Conservation (phyloP, 1,139 yeast species). For the Suhomyces ambrosiae region DNA sequence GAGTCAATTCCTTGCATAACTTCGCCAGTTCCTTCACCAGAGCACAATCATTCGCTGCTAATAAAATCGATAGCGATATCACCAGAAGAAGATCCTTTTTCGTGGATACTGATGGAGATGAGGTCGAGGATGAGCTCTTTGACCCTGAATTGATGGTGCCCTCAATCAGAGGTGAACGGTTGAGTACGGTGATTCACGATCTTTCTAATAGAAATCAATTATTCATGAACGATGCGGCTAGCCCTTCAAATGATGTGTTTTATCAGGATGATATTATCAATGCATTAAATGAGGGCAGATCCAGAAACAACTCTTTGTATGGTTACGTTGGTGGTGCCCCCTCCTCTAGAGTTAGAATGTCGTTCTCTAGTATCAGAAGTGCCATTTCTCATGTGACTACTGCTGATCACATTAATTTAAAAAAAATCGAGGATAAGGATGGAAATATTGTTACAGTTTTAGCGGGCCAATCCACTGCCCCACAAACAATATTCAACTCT, state of each 20-base stretch:
- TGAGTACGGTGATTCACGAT: constrained; percentile 56
- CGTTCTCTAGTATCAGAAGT: constrained; percentile 41
- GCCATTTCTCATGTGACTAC: constrained; percentile 45
- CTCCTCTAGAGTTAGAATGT: constrained; percentile 24
- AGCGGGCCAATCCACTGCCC: constrained; percentile 73
- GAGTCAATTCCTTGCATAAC: constrained; percentile 50
- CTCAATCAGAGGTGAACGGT: constrained; percentile 60
- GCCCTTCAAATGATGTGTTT: constrained; percentile 36
- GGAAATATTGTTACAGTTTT: constrained; percentile 76
- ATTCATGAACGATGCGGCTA: constrained; percentile 23
- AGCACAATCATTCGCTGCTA: constrained; percentile 50
- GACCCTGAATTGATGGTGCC: constrained; percentile 77
- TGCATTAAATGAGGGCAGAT: constrained; percentile 32
- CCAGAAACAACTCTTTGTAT: constrained; percentile 29
- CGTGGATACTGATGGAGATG: constrained; percentile 22
- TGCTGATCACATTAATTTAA: constrained; percentile 57
- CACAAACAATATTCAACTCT: constrained; percentile 52
- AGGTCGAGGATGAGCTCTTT: constrained; percentile 57
- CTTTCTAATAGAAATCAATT: constrained; percentile 30
- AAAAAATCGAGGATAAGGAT: constrained; percentile 68
- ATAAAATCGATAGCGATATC: constrained; percentile 47
- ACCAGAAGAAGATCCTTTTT: constrained; percentile 48
- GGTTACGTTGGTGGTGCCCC: constrained; percentile 27
- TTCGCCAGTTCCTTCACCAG: constrained; percentile 51
- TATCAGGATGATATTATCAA: constrained; percentile 42